Base-by-base conservation (phyloP, 148 eudicot genomes). In the Rhododendron mucronatum region DNA sequence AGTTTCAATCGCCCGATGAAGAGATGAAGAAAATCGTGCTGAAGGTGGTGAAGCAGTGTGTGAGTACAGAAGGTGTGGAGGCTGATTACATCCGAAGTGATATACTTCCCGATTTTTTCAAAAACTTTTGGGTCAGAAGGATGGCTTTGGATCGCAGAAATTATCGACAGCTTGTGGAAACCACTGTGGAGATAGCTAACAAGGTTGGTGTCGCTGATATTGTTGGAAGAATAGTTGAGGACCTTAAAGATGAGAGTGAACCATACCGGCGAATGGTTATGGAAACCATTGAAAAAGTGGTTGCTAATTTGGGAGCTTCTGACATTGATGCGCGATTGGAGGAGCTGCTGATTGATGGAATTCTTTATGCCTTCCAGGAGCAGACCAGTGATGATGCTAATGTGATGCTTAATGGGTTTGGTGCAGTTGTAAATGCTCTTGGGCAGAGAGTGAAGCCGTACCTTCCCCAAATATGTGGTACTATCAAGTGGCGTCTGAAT, bases 1-100 rank as follows among this genome's bases (percentile, higher is more conserved):
- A 96, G 91, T 96, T 96, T 87, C 99, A 96, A 87, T 96, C 99
- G 11, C 99, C 98, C 30, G 99, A 96, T 90, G 99, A 96, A 90
- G 98, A 96, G 92, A 96, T 96, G 99, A 96, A 96, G 93, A 96
- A 96, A 87, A 96, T 96, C 87, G 99, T 96, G 83, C 84, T 95
- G 84, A 96, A 96, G 88, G 99, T 96, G 90, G 99, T 96, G 48
- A 96, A 96, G 91, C 99, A 96, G 91, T 96, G 99, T 89, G 99
- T 96, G 82, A 93, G 99, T 81, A 95, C 99, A 6, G 98, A 96
- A 91, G 99, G 99, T 85, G 98, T 96, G 78, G 99, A 96, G 91
- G 90, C 96, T 59, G 98, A 94, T 75, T 96, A 95, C 84, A 96
- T 96, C 65, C 89, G 98, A 84, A 93, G 87, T 86, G 97, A 96